phyloP scores from a whole-genome alignment of 768 basidiomycete genomes.

The Boletus tomentosulus region DNA sequence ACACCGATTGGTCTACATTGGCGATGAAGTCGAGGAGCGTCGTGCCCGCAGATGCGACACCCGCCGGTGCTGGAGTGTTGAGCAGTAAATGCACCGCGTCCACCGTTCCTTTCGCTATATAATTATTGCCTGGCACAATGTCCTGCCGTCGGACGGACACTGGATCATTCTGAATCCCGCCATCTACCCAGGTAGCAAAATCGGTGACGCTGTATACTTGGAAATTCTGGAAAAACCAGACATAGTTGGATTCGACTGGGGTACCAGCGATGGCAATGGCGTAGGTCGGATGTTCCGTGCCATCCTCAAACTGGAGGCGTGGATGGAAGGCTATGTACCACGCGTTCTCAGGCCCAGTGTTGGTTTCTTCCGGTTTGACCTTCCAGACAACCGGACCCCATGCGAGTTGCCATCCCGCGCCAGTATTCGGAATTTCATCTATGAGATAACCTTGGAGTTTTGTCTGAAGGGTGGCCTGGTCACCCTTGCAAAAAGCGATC shows the following conservation, averaged over 20 bases:
- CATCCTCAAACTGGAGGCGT: background rate
- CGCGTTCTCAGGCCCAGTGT: constrained; percentile 2
- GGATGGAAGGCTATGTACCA: constrained; percentile 7
- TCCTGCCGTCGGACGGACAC: background rate
- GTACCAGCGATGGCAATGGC: constrained; percentile 8
- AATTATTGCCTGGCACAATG: background rate
- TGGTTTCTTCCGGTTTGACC: background rate
- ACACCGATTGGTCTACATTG: background rate
- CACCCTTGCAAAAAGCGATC: background rate
- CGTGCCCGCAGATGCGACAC: background rate
- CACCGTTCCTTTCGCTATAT: constrained; percentile 2
- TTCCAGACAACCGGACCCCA: constrained; percentile 11
- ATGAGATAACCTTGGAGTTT: background rate
- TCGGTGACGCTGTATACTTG: constrained; percentile 1
- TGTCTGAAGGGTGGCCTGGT: constrained; percentile 1
- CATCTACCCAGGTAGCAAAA: constrained; percentile 1
- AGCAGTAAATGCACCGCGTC: background rate
- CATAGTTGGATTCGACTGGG: background rate
- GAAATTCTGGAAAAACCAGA: constrained; percentile 1
- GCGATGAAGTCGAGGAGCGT: constrained; percentile 4
- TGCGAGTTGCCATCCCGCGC: constrained; percentile 2
- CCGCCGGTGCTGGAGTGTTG: background rate
- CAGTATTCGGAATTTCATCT: background rate
- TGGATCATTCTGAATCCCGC: background rate
- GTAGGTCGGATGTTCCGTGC: background rate